Evolutionary conservation across 208 protist genomes (phyloP).

Genomic region (Borovskyia barvae): DNA sequence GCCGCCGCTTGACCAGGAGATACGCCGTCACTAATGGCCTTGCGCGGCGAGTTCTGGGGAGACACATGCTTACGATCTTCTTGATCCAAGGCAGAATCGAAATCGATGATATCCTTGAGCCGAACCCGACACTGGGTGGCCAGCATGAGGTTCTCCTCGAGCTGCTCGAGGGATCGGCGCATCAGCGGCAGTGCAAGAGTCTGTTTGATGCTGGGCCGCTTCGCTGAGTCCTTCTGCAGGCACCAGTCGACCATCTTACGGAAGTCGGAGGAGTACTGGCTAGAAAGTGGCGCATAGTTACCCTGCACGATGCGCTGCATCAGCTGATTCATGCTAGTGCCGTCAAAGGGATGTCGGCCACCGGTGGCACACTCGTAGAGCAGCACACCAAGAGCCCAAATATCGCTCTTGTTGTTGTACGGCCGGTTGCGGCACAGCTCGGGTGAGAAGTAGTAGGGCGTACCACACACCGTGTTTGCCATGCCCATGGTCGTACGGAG

Average conservation of each 20-base stretch:
- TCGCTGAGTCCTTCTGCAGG: constrained; percentile 77
- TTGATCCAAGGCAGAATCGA: constrained; percentile 46
- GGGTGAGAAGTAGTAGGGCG: constrained; percentile 95
- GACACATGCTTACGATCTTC: constrained; percentile 14
- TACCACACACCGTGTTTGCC: constrained; percentile 92
- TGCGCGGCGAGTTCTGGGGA: constrained; percentile 6
- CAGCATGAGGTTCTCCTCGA: constrained; percentile 89
- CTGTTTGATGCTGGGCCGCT: constrained; percentile 82
- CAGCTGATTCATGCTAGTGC: constrained; percentile 92
- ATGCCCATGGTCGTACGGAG: constrained; percentile 91
- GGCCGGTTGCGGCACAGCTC: constrained; percentile 94
- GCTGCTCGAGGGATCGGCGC: constrained; percentile 65
- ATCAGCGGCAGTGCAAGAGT: constrained; percentile 66
- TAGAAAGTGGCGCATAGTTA: constrained; percentile 75
- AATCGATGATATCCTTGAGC: constrained; percentile 88
- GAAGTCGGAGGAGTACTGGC: constrained; percentile 81
- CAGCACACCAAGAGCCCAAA: constrained; percentile 92
- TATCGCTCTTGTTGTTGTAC: constrained; percentile 96
- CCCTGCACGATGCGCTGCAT: constrained; percentile 92
- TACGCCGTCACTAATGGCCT: constrained; percentile 29
- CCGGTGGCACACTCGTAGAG: constrained; percentile 87
- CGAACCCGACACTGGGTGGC: constrained; percentile 85
- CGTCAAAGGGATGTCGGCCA: constrained; percentile 92
- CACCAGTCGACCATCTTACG: constrained; percentile 88
- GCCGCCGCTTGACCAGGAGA: constrained; percentile 80